Conservation (phyloP, 1,284 basidiomycete genomes). For the Trichosporon faecale region DNA sequence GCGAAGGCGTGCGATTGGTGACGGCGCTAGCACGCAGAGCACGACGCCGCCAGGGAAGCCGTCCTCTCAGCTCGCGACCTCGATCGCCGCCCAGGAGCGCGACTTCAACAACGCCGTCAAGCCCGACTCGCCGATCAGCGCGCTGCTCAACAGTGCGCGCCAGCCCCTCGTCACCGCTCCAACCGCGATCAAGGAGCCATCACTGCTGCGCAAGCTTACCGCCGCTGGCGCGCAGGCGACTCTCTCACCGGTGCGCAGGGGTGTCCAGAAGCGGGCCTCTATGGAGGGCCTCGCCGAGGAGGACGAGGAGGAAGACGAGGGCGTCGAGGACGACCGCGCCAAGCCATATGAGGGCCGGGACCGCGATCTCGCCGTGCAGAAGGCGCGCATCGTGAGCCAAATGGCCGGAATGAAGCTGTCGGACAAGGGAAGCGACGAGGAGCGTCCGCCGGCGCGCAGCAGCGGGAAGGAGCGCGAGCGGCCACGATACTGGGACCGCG, state of each 20-base stretch:
- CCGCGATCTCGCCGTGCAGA: conserved; percentile 67
- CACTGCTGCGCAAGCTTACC: conserved; percentile 59
- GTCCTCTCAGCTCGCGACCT: conserved; percentile 35
- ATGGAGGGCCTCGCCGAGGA: conserved; percentile 54
- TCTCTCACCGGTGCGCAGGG: conserved; percentile 44
- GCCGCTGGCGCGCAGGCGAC: conserved; percentile 46
- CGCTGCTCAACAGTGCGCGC: conserved; percentile 76
- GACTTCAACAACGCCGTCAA: conserved; percentile 94
- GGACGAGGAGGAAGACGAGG: conserved; percentile 52
- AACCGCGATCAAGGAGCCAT: conserved; percentile 56
- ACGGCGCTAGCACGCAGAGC: conserved; percentile 17
- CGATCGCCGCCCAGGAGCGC: conserved; percentile 80
- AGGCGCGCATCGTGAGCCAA: conserved; percentile 82
- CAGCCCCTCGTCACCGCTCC: conserved; percentile 77
- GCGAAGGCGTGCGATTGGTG: conserved; percentile 40
- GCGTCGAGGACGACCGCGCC: conserved; percentile 18
- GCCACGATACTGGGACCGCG: conserved; percentile 6
- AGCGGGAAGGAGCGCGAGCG: conserved; percentile 9
- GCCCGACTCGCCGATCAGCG: conserved; percentile 90
- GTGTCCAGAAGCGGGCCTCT: conserved; percentile 56
- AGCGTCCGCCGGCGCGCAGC: not conserved
- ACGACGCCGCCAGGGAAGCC: conserved; percentile 21
- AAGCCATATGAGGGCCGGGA: conserved; percentile 34
- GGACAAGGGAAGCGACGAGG: conserved; percentile 9
- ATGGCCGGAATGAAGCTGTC: conserved; percentile 59